Base-by-base conservation (phyloP, 805 yeast genomes). In the Komagataella pseudopastoris region DNA sequence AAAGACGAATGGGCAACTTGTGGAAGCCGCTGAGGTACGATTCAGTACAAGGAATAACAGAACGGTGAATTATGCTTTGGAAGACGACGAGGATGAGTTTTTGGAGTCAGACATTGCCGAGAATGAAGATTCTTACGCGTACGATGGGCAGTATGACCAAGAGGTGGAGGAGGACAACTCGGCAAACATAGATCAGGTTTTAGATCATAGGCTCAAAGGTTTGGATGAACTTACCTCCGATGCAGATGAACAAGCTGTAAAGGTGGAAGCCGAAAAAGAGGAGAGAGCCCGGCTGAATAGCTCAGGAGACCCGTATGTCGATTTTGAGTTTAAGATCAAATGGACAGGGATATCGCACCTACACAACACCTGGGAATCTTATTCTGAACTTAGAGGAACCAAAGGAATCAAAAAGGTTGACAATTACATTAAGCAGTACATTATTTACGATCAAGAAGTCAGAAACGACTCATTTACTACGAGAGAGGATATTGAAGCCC, bases 311-410 rank as follows among this genome's bases (percentile, higher is more conserved):
- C 83, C 87, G 46, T 84, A 83, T 58, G 69, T 70, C 50, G 80
- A 78, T 54, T 83, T 72, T 59, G 78, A 76, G 56, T 75, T 78
- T 62, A 65, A 74, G 58, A 76, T 93, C 58, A 93, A 93, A 68
- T 93, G 99, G 99, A 73, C 77, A 17, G 87, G 78, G 51, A 73
- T 80, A 55, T 86, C 97, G 12, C 98, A 93, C 69, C 72, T 93
- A 55, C 99, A 93, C 68, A 93, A 91, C 65, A 83, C 96, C 0
- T 93, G 97, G 97, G 96, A 90, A 63, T 64, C 77, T 2, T 89
- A 84, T 67, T 68, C 66, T 10, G 64, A 68, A 2, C 61, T 83
- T 50, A 76, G 75, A 48, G 67, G 70, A 6, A 65, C 72, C 55
- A 83, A 83, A 63, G 99, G 99, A 46, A 72, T 78, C 58, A 87